These are phyloP conservation scores for Meira nashicola DNA, from an alignment of 1,284 basidiomycete species.

Conservation along the genomic window DNA sequence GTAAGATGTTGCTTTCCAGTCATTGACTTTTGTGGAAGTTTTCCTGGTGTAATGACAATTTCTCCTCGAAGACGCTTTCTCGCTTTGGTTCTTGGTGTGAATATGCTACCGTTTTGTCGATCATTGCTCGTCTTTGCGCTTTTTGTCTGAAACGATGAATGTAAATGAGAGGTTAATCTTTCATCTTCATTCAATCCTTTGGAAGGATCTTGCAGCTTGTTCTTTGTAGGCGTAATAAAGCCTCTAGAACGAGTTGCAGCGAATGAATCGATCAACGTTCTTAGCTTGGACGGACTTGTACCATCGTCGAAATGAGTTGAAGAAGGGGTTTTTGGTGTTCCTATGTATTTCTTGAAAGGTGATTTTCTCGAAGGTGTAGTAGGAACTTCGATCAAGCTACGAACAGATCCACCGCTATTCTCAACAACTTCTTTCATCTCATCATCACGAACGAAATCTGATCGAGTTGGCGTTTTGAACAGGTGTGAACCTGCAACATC, in stretches of 20 bases:
- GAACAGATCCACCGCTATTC: neutral
- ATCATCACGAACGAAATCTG: neutral
- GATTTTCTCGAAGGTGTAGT: neutral
- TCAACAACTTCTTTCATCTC: neutral
- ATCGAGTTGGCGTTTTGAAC: neutral
- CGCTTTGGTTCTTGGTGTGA: constrained; percentile 41
- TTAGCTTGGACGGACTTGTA: neutral
- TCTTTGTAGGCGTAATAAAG: neutral
- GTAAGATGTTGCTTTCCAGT: neutral
- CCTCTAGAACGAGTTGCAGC: neutral
- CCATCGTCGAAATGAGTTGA: neutral
- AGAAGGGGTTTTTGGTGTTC: neutral
- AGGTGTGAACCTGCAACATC: neutral
- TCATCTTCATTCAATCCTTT: neutral
- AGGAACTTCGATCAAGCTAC: neutral
- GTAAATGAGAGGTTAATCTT: neutral
- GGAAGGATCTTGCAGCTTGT: neutral
- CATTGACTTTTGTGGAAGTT: too few species aligned
- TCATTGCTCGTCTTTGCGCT: too few species aligned
- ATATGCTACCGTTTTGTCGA: constrained; percentile 5
- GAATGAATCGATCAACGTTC: neutral
- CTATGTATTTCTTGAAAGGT: neutral
- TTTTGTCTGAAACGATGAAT: neutral
- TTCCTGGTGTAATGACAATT: constrained; percentile 19
- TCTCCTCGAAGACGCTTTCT: constrained; percentile 42